phyloP scores from a whole-genome alignment of 2,329 filamentous ascomycete genomes.

The Penicillium italicum region DNA sequence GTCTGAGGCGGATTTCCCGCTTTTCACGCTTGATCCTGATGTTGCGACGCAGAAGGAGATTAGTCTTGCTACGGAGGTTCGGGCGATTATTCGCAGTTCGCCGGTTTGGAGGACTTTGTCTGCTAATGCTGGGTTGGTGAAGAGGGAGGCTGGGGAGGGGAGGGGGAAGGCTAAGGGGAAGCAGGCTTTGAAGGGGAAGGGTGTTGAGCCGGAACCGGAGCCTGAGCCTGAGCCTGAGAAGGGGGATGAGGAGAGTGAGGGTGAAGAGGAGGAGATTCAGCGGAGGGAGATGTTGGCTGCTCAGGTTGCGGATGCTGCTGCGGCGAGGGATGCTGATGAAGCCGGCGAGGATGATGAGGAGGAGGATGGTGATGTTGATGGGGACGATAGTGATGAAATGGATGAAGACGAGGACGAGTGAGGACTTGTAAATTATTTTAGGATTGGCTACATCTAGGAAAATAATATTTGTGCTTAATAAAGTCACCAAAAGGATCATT shows the following conservation, averaged over 20 bases:
- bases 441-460: background rate
- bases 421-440: too few species aligned
- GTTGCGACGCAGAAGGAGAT: conserved; percentile 24
- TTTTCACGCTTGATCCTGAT: conserved; percentile 28
- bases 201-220: conserved; percentile 10
- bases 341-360: conserved; percentile 25
- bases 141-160: conserved; percentile 1
- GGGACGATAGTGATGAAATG: background rate
- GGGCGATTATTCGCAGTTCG: conserved; percentile 33
- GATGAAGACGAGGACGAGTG: background rate
- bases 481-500: conserved; percentile 4
- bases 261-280: conserved; percentile 34
- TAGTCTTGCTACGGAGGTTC: conserved; percentile 35
- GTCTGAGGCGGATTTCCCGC: conserved; percentile 15
- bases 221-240: conserved; percentile 10
- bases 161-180: conserved; percentile 12
- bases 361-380: conserved; percentile 11
- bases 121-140: conserved; percentile 5
- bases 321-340: conserved; percentile 25
- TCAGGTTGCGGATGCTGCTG: conserved; percentile 27
- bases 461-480: background rate
- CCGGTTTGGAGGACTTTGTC: conserved; percentile 25
- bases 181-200: conserved; percentile 16
- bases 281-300: conserved; percentile 31
- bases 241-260: conserved; percentile 26